Conservation (phyloP, 768 basidiomycete species). For the Lactarius pseudohatsudake region DNA sequence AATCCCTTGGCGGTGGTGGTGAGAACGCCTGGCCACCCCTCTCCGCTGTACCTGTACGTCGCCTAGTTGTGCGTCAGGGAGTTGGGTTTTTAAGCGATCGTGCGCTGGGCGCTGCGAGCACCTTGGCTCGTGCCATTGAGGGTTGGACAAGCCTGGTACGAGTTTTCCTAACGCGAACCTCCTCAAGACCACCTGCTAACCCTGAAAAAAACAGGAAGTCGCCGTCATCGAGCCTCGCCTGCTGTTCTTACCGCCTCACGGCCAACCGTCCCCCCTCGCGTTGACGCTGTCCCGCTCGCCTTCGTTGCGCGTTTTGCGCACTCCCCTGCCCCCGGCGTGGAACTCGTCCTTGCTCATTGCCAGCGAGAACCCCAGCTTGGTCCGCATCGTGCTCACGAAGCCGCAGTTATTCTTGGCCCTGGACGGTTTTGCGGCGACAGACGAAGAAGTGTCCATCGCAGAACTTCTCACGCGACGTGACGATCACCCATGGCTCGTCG, state of each 20-base stretch:
- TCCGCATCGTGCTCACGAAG: conserved; percentile 16
- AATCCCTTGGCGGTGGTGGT: not conserved
- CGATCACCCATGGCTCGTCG: conserved; percentile 18
- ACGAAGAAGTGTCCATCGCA: conserved; percentile 5
- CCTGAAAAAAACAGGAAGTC: conserved; percentile 4
- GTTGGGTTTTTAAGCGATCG: not conserved
- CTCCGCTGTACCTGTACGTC: conserved; percentile 15
- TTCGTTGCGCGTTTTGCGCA: conserved; percentile 13
- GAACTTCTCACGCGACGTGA: not conserved
- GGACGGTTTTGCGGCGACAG: not conserved
- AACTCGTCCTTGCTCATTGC: conserved; percentile 15
- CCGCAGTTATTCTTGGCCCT: not conserved
- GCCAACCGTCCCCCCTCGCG: conserved; percentile 9
- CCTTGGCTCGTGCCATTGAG: conserved; percentile 12
- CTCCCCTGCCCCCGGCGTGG: conserved; percentile 13
- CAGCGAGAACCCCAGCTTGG: conserved; percentile 18
- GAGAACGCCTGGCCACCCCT: conserved; percentile 1
- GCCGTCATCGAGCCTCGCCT: conserved; percentile 11
- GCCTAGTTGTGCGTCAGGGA: conserved; percentile 14
- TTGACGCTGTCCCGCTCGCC: conserved; percentile 22
- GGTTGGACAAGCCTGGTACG: conserved; percentile 24
- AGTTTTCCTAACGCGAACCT: not conserved
- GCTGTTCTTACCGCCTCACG: not conserved
- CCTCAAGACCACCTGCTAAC: not conserved
- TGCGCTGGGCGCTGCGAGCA: not conserved